Percentiles rank a stretch among this genome's conserved stretches.
These are phyloP conservation scores for Umbilicus rupestris DNA, from an alignment of 164 flowering plant genomes.

Conservation along the genomic window DNA sequence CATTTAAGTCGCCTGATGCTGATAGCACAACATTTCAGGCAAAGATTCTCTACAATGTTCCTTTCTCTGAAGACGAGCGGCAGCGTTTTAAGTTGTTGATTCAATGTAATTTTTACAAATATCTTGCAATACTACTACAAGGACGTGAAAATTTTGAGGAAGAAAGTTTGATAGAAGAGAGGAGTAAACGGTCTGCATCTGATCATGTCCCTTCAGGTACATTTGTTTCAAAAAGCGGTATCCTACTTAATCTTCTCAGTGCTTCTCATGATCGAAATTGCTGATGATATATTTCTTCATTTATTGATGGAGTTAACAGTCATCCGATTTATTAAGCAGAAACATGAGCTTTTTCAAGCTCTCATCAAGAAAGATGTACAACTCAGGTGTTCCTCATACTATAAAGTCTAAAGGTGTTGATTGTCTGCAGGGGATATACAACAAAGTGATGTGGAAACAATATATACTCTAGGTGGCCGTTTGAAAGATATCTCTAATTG, in stretches of 20 bases:
- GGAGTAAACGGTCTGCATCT: slow-evolving; percentile 4
- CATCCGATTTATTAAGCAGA: background rate
- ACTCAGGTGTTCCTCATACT: background rate
- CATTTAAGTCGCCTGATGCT: background rate
- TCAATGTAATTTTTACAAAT: slow-evolving; percentile 36
- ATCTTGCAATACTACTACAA: slow-evolving; percentile 40
- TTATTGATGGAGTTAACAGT: background rate
- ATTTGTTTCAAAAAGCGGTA: background rate
- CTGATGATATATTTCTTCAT: background rate
- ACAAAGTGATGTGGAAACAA: slow-evolving; percentile 13
- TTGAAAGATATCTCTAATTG: slow-evolving; percentile 37
- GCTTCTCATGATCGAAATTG: too few relatives aligned
- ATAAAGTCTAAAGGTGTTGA: background rate
- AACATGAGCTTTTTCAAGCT: too few relatives aligned
- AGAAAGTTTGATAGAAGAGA: slow-evolving; percentile 20
- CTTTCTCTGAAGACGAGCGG: slow-evolving; percentile 38
- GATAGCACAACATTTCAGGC: slow-evolving; percentile 23
- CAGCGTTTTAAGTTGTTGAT: slow-evolving; percentile 37
- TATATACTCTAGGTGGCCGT: slow-evolving; percentile 29
- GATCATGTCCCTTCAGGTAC: slow-evolving; percentile 22
- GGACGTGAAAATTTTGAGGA: slow-evolving; percentile 45
- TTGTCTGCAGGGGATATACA: slow-evolving; percentile 10
- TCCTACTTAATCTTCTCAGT: too few relatives aligned
- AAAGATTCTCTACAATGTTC: slow-evolving; percentile 32
- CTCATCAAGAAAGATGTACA: too few relatives aligned